Evolutionary conservation across 2,329 filamentous ascomycete genomes (phyloP), one percentile per base, ranked within the genome.

Genomic region (Diaporthe ilicicola): DNA sequence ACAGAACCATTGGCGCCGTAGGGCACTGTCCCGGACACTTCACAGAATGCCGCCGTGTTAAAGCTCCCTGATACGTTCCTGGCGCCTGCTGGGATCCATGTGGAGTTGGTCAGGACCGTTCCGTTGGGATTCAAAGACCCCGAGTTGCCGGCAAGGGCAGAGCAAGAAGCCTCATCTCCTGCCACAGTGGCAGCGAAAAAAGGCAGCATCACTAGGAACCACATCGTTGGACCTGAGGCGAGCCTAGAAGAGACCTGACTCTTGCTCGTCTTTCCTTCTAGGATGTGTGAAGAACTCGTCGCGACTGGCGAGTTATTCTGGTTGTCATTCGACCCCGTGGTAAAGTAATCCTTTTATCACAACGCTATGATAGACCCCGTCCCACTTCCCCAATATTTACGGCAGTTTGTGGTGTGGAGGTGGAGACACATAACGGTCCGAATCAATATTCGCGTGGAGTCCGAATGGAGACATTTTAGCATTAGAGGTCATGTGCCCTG

Each of bases 351-450:
- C 2, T 34, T 56, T 37, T 44, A 55, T 67, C n/a, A 53, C n/a
- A 2, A 48, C 53, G 29, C 44, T 39, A 56, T 37, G 51, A 37
- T 32, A n/a, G 15, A 13, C n/a, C 15, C 19, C 24, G 51, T 44
- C 65, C 48, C 51, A 34, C 65, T 56, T 56, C 65, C 37, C 59
- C 59, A 64, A 64, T 50, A 22, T 34, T 48, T 37, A 32, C 24
- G 17, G 13, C 27, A 17, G 2, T 37, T n/a, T 19, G 17, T 48
- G 39, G 29, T 54, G 51, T 56, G 51, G 39, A 56, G 65, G 65
- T 55, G 65, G 65, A 48, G 53, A 67, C 51, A n/a, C 65, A n/a
- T 24, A 34, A 46, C 44, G 64, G 64, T 22, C 59, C 59, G 59
- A 64, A 64, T 55, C 29, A 67, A 24, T 4, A 13, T 5, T 55